Percentiles rank a stretch among this genome's conserved stretches.
phyloP scores from a whole-genome alignment of 2,329 filamentous ascomycete genomes.

The Aspergillus puulaauensis region DNA sequence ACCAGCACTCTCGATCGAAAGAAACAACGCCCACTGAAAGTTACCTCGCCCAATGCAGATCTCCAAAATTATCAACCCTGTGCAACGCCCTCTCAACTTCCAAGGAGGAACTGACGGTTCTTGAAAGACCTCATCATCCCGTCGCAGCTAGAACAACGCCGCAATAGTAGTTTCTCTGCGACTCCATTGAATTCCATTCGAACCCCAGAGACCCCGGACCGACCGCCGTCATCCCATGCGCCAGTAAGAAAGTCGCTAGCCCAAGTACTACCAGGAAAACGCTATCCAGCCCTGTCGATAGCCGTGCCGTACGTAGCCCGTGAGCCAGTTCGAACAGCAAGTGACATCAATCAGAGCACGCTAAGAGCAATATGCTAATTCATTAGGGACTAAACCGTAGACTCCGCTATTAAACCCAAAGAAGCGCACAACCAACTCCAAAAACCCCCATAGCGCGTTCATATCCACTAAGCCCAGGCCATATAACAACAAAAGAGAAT shows the following conservation, averaged over 20 bases:
- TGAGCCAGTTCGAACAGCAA: slow-evolving; percentile 11
- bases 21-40: slow-evolving; percentile 3
- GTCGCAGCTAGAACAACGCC: not conserved
- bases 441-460: slow-evolving; percentile 3
- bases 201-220: not conserved
- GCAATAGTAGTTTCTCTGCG: not conserved
- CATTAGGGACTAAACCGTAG: slow-evolving; percentile 18
- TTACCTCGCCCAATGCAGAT: slow-evolving; percentile 21
- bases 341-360: slow-evolving; percentile 8
- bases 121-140: not conserved
- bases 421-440: not conserved
- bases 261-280: not conserved
- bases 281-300: not conserved
- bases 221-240: slow-evolving; percentile 2
- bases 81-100: slow-evolving; percentile 25
- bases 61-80: slow-evolving; percentile 18
- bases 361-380: slow-evolving; percentile 20
- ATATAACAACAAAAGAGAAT: slow-evolving; percentile 15
- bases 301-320: not conserved
- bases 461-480: not conserved
- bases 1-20: not conserved
- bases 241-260: slow-evolving; percentile 1
- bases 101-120: slow-evolving; percentile 21
- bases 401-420: slow-evolving; percentile 1
- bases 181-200: not conserved